These are phyloP conservation scores for Dorcoceras hygrometricum DNA, from an alignment of 257 asterid species.

Conservation along the genomic window DNA sequence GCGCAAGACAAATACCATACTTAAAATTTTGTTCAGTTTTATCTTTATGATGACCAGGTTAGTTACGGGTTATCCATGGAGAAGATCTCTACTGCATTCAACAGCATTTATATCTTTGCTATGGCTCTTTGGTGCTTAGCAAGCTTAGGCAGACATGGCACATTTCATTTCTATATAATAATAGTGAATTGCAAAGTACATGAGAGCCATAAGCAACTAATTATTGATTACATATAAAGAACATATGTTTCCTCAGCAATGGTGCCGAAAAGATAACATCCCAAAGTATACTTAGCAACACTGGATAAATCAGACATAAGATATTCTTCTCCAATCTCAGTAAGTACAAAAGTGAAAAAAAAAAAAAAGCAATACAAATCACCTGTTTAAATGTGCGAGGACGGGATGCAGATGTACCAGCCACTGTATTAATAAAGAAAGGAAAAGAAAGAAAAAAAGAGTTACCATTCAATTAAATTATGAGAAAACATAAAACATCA, in stretches of 20 bases:
- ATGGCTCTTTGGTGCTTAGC: background rate
- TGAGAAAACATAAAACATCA: slow-evolving; percentile 1
- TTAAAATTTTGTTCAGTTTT: no score
- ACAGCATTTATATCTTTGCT: background rate
- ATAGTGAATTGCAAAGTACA: background rate
- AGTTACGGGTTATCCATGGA: background rate
- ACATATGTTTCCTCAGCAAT: background rate
- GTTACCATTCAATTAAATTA: slow-evolving; percentile 5
- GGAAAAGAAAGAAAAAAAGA: background rate
- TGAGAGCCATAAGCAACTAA: background rate
- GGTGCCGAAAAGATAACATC: background rate
- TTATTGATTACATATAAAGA: no score
- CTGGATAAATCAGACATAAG: background rate
- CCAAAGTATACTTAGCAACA: background rate
- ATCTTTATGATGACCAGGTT: background rate
- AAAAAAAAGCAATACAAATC: background rate
- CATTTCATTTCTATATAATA: background rate
- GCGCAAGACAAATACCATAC: background rate
- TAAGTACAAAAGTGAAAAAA: background rate
- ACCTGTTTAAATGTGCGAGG: slow-evolving; percentile 76
- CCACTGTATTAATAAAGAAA: slow-evolving; percentile 35
- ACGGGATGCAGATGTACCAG: slow-evolving; percentile 64
- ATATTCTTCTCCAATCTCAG: background rate
- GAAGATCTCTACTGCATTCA: background rate
- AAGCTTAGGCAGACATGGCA: background rate